phyloP scores from a whole-genome alignment of 176 grass and related monocot genomes.

The Thalia dealbata region DNA sequence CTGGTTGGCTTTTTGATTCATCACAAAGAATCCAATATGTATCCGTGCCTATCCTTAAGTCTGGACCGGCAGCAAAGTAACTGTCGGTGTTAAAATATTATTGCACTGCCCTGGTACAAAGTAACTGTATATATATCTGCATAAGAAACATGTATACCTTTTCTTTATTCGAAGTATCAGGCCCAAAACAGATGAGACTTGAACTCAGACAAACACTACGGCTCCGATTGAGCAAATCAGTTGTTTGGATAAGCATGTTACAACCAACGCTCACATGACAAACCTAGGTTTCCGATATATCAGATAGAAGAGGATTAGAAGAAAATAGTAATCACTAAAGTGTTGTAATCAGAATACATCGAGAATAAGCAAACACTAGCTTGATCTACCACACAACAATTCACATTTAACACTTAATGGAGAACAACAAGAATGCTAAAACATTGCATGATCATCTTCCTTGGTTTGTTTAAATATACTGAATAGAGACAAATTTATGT shows the following conservation, averaged over 20 bases:
- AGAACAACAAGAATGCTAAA: background rate
- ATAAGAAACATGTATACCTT: constrained; percentile 17
- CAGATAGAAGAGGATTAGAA: background rate
- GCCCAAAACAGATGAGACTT: constrained; percentile 13
- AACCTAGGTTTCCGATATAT: background rate
- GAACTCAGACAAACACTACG: background rate
- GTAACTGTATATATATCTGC: background rate
- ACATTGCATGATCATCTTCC: background rate
- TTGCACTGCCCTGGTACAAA: background rate
- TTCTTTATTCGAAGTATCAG: constrained; percentile 9
- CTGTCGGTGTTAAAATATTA: background rate
- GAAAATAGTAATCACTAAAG: background rate
- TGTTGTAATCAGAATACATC: background rate
- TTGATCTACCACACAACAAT: background rate
- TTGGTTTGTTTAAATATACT: background rate
- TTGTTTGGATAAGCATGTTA: background rate
- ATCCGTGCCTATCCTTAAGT: too few species aligned
- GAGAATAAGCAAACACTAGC: background rate
- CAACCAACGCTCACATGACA: background rate
- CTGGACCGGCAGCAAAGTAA: too few species aligned
- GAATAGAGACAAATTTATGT: background rate
- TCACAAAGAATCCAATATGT: background rate
- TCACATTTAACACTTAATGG: background rate
- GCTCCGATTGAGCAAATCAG: background rate
- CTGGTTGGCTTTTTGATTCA: background rate